These are phyloP conservation scores for Leishmania tarentolae DNA, from an alignment of 208 protist species.

Conservation along the genomic window DNA sequence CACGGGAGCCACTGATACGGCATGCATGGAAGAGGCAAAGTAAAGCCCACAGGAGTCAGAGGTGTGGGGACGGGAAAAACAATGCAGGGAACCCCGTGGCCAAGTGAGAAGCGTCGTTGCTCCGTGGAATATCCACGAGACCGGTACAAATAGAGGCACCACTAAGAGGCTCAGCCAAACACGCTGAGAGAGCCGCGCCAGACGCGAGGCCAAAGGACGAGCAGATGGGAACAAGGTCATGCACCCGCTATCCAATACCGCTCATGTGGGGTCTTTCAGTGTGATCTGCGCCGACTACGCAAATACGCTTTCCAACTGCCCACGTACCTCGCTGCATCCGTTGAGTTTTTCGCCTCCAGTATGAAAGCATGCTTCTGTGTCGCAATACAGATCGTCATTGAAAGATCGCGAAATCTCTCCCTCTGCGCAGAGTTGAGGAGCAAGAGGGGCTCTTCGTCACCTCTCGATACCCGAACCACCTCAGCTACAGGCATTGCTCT, in stretches of 20 bases:
- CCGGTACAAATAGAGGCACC: neutral
- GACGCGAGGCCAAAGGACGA: neutral
- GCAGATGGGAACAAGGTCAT: neutral
- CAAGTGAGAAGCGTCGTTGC: neutral
- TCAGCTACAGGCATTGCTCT: slow-evolving; percentile 35
- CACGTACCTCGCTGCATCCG: slow-evolving; percentile 47
- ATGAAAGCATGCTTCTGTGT: slow-evolving; percentile 58
- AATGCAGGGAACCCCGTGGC: neutral
- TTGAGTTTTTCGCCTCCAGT: slow-evolving; percentile 39
- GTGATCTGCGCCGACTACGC: neutral
- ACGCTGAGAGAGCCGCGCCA: neutral
- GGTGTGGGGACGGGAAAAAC: neutral
- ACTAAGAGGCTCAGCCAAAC: neutral
- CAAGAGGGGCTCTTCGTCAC: slow-evolving; percentile 50
- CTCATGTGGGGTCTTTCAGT: neutral
- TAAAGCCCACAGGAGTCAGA: neutral
- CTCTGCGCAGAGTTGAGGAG: slow-evolving; percentile 21
- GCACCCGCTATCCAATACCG: neutral
- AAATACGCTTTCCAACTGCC: slow-evolving; percentile 27
- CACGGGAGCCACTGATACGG: neutral
- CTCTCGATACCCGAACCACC: slow-evolving; percentile 51
- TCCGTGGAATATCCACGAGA: neutral
- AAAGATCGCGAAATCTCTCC: slow-evolving; percentile 33
- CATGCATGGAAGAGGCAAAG: neutral
- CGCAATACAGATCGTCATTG: slow-evolving; percentile 51